Base-by-base conservation (phyloP, 2,329 filamentous ascomycete species). In the Nemania diffusa region DNA sequence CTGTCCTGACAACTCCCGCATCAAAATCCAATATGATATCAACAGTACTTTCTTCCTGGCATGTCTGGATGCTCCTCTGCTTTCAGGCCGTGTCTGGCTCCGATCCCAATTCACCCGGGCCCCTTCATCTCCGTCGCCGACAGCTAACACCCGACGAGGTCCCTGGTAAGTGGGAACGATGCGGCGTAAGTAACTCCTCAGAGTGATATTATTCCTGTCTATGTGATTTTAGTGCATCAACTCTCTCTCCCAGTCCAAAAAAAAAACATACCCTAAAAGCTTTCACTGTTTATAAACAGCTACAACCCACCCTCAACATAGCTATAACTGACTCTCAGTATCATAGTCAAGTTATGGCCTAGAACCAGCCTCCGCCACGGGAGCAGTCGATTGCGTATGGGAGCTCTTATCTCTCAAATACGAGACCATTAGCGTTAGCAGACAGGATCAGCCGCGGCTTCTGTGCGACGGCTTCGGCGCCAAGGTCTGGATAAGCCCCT, bases 101-200 rank as follows among this genome's bases (percentile, higher is more conserved):
- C n/a, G n/a, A n/a, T n/a, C n/a, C n/a, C n/a, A n/a, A n/a, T n/a
- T n/a, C n/a, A n/a, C n/a, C n/a, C n/a, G n/a, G n/a, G n/a, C n/a
- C n/a, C n/a, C n/a, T n/a, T n/a, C n/a, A n/a, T n/a, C n/a, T n/a
- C n/a, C n/a, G n/a, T n/a, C n/a, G n/a, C n/a, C n/a, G n/a, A n/a
- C 51, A 37, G 15, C 3, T 4, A 37, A 34, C n/a, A 17, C 51
- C 29, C n/a, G 8, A 13, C 8, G 3, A 9, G 13, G 13, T 40
- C 17, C 22, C 8, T n/a, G 56, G 40, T 6, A n/a, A 13, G 22
- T 46, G 56, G 56, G 40, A n/a, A 24, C 17, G 17, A 15, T 58
- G 56, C 40, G 56, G 26, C 9, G 48, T 52, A n/a, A 29, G 48
- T 52, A 9, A n/a, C n/a, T n/a, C n/a, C n/a, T n/a, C n/a, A n/a